Conservation (phyloP, 495 filamentous ascomycete genomes). For the Pyrenula massariospora region DNA sequence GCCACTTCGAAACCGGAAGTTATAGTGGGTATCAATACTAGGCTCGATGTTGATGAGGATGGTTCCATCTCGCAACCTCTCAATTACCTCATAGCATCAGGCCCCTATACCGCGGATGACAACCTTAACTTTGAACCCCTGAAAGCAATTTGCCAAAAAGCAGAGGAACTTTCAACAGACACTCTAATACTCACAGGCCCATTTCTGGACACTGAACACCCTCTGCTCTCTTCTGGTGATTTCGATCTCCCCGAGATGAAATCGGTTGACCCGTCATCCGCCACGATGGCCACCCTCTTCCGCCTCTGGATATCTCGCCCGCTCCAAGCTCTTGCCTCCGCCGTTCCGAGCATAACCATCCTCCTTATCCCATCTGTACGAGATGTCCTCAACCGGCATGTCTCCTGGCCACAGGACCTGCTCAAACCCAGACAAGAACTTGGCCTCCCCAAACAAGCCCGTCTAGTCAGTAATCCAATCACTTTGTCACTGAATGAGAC, state of each 20-base stretch:
- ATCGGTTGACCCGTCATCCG: conserved; percentile 58
- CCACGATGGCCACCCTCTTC: conserved; percentile 74
- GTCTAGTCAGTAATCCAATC: conserved; percentile 78
- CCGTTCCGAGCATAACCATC: conserved; percentile 66
- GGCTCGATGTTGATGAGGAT: conserved; percentile 50
- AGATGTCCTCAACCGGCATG: conserved; percentile 72
- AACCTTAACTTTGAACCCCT: conserved; percentile 84
- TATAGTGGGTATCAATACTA: conserved; percentile 52
- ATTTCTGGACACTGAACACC: conserved; percentile 85
- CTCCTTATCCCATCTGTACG: conserved; percentile 76
- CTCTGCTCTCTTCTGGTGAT: conserved; percentile 75
- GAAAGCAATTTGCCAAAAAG: conserved; percentile 64
- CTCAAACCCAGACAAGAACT: conserved; percentile 54
- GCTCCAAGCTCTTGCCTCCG: conserved; percentile 49
- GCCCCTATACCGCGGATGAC: conserved; percentile 85
- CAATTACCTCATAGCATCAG: conserved; percentile 64
- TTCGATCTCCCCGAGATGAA: conserved; percentile 75
- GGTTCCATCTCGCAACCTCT: conserved; percentile 44
- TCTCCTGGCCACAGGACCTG: conserved; percentile 82
- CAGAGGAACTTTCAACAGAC: conserved; percentile 64
- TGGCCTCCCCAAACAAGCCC: conserved; percentile 60
- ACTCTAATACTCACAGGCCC: conserved; percentile 74
- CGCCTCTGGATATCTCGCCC: conserved; percentile 60
- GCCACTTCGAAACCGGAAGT: conserved; percentile 50
- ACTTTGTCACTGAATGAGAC: conserved; percentile 77